Base-by-base conservation (phyloP, 2,329 filamentous ascomycete genomes). In the Basipetospora chlamydospora region DNA sequence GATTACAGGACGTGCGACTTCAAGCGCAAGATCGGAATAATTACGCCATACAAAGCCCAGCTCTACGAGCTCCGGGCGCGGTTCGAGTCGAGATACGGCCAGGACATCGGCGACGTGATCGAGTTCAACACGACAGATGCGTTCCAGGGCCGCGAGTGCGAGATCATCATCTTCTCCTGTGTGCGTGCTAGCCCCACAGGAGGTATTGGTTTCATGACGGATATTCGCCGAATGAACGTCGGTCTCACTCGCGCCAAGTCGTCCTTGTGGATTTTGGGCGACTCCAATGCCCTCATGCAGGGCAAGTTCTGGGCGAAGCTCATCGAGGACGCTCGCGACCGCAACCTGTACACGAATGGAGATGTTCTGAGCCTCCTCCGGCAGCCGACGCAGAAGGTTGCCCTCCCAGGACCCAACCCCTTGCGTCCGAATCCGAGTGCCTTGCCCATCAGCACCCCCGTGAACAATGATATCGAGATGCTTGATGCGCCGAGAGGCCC, bases 71-170 rank as follows among this genome's bases (percentile, higher is more conserved):
- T 98, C 40, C 86, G 81, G 44, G 64, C 67, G 32, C 76, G 77
- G 2, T 98, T 98, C 54, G 60, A 66, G 7, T 61, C 68, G 11
- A 67, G 66, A 29, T 96, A 81, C 49, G 86, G 88, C 25, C 73
- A 82, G 3, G 59, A 56, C 1, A 86, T 98, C 44, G 68, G 77
- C 17, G 77, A 81, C 22, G 70, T 71, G 15, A 80, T 98, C 44
- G 92, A 98, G 46, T 98, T 98, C 70, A 98, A 98, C 56, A 98
- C 90, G 0, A 98, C 90, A 1, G 90, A 98, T 59, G 92, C 90
- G 13, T 98, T 95, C 56, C 86, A 98, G 56, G 90, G 90, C 43
- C 77, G 92, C 46, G 90, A 98, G 58, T 90, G 86, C 50, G 90
- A 98, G 52, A 80, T 98, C 43, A 96, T 98, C 56, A 96, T 98